Conservation (phyloP, 176 grass and related monocot species). For the Guadua angustifolia region DNA sequence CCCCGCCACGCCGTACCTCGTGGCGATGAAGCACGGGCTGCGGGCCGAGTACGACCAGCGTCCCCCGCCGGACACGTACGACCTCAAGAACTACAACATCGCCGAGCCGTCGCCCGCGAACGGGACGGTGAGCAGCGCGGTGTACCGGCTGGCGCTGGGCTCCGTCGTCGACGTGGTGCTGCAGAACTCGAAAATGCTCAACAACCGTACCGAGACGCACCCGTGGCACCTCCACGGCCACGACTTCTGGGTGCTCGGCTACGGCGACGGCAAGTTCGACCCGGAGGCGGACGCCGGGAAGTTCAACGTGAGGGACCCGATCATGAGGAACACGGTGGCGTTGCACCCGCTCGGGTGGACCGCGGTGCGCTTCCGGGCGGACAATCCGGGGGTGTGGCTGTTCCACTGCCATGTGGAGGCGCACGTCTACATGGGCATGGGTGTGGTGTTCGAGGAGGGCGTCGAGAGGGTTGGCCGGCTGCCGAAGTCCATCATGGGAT, state of each 20-base stretch:
- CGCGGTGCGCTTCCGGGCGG: constrained; percentile 61
- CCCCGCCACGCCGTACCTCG: constrained; percentile 65
- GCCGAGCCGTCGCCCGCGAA: not conserved
- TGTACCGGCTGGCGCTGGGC: constrained; percentile 56
- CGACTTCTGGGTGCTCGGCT: constrained; percentile 77
- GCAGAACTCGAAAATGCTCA: constrained; percentile 62
- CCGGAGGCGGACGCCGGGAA: constrained; percentile 28
- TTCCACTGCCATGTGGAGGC: constrained; percentile 82
- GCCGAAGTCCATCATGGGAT: constrained; percentile 63
- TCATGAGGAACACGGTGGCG: constrained; percentile 80
- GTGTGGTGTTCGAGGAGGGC: constrained; percentile 64
- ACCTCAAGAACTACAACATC: constrained; percentile 55
- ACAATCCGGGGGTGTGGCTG: constrained; percentile 78
- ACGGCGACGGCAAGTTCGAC: constrained; percentile 66
- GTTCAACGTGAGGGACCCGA: constrained; percentile 54
- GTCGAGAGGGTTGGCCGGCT: constrained; percentile 48
- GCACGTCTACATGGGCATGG: constrained; percentile 83
- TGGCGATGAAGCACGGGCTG: constrained; percentile 51
- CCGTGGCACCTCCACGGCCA: constrained; percentile 91
- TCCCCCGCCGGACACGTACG: constrained; percentile 52
- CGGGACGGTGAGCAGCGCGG: constrained; percentile 46
- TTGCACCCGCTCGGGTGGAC: constrained; percentile 67
- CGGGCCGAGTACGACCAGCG: constrained; percentile 36
- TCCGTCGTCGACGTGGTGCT: constrained; percentile 73
- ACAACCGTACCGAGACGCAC: constrained; percentile 56